Conservation (phyloP, 768 basidiomycete genomes). For the Daedaleopsis nitida region DNA sequence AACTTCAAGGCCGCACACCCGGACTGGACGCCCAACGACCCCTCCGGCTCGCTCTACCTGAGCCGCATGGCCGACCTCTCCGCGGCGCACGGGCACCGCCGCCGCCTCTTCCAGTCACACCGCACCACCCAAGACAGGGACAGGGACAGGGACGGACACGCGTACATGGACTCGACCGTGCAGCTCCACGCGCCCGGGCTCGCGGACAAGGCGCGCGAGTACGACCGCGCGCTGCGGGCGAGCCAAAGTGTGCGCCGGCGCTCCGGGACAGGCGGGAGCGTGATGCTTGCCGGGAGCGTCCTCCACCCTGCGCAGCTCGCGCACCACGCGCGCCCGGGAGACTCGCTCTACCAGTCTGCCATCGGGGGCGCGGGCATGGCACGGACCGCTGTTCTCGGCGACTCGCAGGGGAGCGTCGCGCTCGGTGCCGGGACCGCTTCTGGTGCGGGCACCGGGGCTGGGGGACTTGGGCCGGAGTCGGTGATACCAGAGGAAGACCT, state of each 20-base stretch:
- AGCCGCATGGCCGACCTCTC: slow-evolving; percentile 77
- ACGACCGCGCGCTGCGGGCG: slow-evolving; percentile 73
- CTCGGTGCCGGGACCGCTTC: slow-evolving; percentile 4
- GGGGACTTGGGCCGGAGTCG: slow-evolving; percentile 15
- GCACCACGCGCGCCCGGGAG: not conserved
- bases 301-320: slow-evolving; percentile 34
- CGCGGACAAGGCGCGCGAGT: slow-evolving; percentile 64
- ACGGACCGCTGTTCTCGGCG: slow-evolving; percentile 72
- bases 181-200: slow-evolving; percentile 27
- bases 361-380: slow-evolving; percentile 55
- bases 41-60: slow-evolving; percentile 88
- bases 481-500: slow-evolving; percentile 49
- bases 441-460: no score
- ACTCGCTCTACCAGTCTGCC: slow-evolving; percentile 46
- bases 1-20: slow-evolving; percentile 97
- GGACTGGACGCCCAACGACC: slow-evolving; percentile 92
- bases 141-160: not conserved
- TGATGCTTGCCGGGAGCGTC: slow-evolving; percentile 36
- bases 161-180: slow-evolving; percentile 24
- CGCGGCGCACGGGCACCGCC: slow-evolving; percentile 40
- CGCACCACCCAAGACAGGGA: no score
- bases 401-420: slow-evolving; percentile 61
- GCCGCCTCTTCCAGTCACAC: slow-evolving; percentile 17
- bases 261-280: slow-evolving; percentile 18
- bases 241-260: slow-evolving; percentile 52